phyloP scores from a whole-genome alignment of 2,329 filamentous ascomycete genomes.

The Dactylellina parvicollis region DNA sequence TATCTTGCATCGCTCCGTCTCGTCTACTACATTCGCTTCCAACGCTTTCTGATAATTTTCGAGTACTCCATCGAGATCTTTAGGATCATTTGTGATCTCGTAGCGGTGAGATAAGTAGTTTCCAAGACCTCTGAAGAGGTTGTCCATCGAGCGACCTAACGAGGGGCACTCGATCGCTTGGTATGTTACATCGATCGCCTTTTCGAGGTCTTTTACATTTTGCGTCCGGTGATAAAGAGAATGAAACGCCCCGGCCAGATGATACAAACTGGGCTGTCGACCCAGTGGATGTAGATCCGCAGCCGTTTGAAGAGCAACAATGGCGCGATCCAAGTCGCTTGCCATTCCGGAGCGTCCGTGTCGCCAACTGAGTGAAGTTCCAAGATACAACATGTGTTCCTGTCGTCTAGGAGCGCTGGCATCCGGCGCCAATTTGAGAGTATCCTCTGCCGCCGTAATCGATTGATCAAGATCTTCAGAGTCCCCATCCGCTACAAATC shows the following conservation, averaged over 20 bases:
- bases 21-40: not conserved
- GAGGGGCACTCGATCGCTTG: not conserved
- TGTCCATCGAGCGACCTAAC: not conserved
- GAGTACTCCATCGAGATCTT: not conserved
- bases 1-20: not conserved
- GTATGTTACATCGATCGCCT: not conserved
- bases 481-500: not conserved
- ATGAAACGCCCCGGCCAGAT: not conserved
- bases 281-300: not conserved
- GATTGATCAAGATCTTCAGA: not conserved
- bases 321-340: not conserved
- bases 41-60: not conserved
- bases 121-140: not conserved
- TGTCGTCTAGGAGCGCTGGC: not conserved
- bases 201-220: not conserved
- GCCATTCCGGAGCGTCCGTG: not conserved
- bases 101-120: not conserved
- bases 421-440: not conserved
- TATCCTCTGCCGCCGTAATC: not conserved
- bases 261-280: not conserved
- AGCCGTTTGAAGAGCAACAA: not conserved
- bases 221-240: not conserved
- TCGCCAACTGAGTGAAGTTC: not conserved
- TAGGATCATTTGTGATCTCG: not conserved
- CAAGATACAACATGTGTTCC: not conserved